Evolutionary conservation across 202 grass and related monocot genomes (phyloP).

Genomic region (Elaeis oleifera): DNA sequence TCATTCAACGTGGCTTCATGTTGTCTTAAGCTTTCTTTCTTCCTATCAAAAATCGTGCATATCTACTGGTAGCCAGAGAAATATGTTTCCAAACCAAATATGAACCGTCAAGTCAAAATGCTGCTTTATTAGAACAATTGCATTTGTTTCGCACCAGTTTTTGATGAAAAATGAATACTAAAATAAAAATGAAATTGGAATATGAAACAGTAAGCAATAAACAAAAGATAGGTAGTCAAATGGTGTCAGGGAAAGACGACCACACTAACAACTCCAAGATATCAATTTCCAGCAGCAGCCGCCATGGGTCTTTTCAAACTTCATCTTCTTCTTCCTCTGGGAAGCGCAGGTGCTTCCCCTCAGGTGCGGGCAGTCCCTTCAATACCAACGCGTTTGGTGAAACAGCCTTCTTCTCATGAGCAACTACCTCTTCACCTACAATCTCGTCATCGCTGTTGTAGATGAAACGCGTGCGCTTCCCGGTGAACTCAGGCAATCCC

Average conservation of each 20-base stretch:
- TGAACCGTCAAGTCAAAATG: too few species aligned
- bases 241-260: slow-evolving; percentile 44
- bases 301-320: slow-evolving; percentile 3
- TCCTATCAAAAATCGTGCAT: too few species aligned
- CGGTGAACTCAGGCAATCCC: slow-evolving; percentile 39
- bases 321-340: slow-evolving; percentile 36
- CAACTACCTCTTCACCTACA: slow-evolving; percentile 43
- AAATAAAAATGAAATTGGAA: too few species aligned
- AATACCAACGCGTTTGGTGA: slow-evolving; percentile 34
- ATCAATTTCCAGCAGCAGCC: not conserved
- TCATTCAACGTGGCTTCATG: too few species aligned
- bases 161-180: too few species aligned
- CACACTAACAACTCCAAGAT: slow-evolving; percentile 7
- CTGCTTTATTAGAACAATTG: too few species aligned
- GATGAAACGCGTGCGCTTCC: slow-evolving; percentile 66
- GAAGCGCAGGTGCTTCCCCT: slow-evolving; percentile 85
- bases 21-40: too few species aligned
- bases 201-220: slow-evolving; percentile 5
- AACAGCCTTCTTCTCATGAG: slow-evolving; percentile 13
- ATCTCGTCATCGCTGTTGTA: slow-evolving; percentile 95
- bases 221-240: slow-evolving; percentile 7
- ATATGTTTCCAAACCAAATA: too few species aligned
- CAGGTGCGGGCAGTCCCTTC: slow-evolving; percentile 50
- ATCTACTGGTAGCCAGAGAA: too few species aligned
- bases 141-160: too few species aligned